These are phyloP conservation scores for Knoxia roxburghii DNA, from an alignment of 257 asterid species.

Conservation along the genomic window DNA sequence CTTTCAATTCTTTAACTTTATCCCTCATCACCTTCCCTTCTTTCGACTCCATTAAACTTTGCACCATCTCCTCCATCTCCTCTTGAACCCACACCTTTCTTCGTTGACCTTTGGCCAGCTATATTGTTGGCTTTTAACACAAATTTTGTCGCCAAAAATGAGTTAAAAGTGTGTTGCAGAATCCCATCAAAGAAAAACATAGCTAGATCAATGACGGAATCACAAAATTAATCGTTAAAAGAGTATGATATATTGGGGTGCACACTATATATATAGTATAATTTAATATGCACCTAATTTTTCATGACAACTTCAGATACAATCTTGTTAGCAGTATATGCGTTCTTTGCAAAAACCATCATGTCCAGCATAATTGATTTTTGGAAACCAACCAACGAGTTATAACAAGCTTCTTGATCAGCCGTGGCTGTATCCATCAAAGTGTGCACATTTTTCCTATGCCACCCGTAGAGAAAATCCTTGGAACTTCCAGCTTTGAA, in stretches of 20 bases:
- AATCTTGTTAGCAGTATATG: conserved; percentile 14
- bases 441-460: conserved; percentile 7
- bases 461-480: conserved; percentile 1
- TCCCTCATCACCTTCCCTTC: no score
- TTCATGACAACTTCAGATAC: neutral
- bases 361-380: neutral
- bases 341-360: neutral
- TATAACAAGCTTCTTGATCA: neutral
- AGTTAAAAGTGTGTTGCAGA: no score
- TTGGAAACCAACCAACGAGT: neutral
- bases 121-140: no score
- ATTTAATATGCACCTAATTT: neutral
- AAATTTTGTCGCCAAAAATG: no score
- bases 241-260: no score
- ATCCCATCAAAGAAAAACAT: neutral
- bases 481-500: neutral
- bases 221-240: neutral
- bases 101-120: no score
- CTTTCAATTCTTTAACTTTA: no score
- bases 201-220: neutral
- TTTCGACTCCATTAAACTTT: no score
- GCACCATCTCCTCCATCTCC: no score
- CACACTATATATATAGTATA: neutral
- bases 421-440: conserved; percentile 9
- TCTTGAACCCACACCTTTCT: no score